Evolutionary conservation across 225 moss, liverwort and hornwort genomes (phyloP), one percentile per base, ranked within the genome.

Genomic region (Pleurozium schreberi): DNA sequence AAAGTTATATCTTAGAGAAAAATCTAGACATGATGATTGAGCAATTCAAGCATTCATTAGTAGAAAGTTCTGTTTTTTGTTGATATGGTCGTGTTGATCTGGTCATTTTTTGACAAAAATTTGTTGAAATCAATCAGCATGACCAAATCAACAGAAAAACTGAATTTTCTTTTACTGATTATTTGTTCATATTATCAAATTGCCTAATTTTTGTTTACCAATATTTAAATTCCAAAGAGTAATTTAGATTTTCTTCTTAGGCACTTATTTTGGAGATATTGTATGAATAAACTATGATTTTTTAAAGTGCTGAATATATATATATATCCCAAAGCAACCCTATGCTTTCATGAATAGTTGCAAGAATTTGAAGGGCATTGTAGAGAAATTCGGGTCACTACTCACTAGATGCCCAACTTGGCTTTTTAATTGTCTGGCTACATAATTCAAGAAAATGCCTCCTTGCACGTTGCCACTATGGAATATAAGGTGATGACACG

Each of bases 21-120:
- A 75, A 18, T 31, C 7, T 33, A 75, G 2, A 12, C 0, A 0
- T 2, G 2, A 49, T 8, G 19, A 1, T 11, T 18, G 31, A 30
- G 26, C 3, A 74, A 31, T 47, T 49, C 9, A 18, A 0, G 1
- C 11, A 74, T n/a, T n/a, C n/a, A n/a, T n/a, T n/a, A n/a, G n/a
- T n/a, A n/a, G n/a, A n/a, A n/a, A n/a, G n/a, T n/a, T n/a, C n/a
- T n/a, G n/a, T n/a, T n/a, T n/a, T n/a, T n/a, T n/a, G n/a, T n/a
- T n/a, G n/a, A n/a, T n/a, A n/a, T n/a, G n/a, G n/a, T n/a, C n/a
- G n/a, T n/a, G n/a, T n/a, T n/a, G n/a, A n/a, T n/a, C n/a, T n/a
- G n/a, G n/a, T n/a, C n/a, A n/a, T n/a, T n/a, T n/a, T n/a, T n/a
- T n/a, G n/a, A n/a, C n/a, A n/a, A n/a, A n/a, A n/a, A n/a, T n/a